Conservation (phyloP, 257 asterid species). For the Hygrophila difformis region DNA sequence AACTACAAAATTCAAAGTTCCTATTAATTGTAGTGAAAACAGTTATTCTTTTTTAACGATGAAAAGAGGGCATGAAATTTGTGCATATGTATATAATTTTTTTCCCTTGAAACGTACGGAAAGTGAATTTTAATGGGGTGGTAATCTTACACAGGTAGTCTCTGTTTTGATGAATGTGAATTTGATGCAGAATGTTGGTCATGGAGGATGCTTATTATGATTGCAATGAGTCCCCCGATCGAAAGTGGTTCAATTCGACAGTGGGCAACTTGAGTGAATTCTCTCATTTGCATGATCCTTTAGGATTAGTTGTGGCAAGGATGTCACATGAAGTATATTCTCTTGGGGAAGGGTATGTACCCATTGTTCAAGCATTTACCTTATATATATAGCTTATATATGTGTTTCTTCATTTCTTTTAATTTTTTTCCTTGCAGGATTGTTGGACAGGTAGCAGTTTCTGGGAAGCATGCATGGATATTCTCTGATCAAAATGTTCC, state of each 20-base stretch:
- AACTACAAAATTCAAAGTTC: too few relatives aligned
- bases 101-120: background rate
- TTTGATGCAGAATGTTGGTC: constrained; percentile 66
- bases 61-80: too few relatives aligned
- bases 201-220: constrained; percentile 85
- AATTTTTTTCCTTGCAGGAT: constrained; percentile 39
- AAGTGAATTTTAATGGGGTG: constrained; percentile 3
- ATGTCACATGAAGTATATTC: constrained; percentile 82
- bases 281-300: constrained; percentile 49
- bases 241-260: constrained; percentile 24
- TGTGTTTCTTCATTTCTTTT: constrained; percentile 8
- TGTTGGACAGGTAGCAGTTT: constrained; percentile 84
- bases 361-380: constrained; percentile 6
- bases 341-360: constrained; percentile 90
- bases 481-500: constrained; percentile 41
- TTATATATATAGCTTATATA: background rate
- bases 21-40: too few relatives aligned
- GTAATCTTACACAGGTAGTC: background rate
- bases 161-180: constrained; percentile 14
- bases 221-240: constrained; percentile 29
- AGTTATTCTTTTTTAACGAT: too few relatives aligned
- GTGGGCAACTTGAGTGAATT: constrained; percentile 39
- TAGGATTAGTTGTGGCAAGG: constrained; percentile 83
- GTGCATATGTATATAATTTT: too few relatives aligned
- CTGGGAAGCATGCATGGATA: constrained; percentile 90